Percentiles rank a stretch among this genome's conserved stretches.
These are phyloP conservation scores for Boletus subparvulus DNA, from an alignment of 768 basidiomycete genomes.

Conservation along the genomic window DNA sequence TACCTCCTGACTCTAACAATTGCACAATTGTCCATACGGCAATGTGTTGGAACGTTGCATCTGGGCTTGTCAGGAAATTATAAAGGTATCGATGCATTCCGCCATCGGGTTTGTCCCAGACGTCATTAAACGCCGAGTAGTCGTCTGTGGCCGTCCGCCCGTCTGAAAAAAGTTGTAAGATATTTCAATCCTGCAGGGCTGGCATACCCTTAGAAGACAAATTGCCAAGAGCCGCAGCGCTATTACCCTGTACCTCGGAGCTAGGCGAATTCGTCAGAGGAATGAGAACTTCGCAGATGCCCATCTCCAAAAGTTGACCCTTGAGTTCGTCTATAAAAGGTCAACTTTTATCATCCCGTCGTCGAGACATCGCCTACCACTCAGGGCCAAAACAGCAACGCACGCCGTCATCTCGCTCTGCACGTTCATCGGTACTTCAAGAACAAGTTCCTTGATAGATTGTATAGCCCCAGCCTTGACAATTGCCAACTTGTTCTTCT, in stretches of 20 bases:
- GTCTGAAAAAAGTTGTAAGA: constrained; percentile 44
- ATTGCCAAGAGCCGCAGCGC: constrained; percentile 96
- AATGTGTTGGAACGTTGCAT: constrained; percentile 99
- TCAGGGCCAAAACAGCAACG: constrained; percentile 92
- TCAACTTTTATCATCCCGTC: background rate
- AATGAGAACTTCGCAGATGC: constrained; percentile 95
- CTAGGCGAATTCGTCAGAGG: constrained; percentile 94
- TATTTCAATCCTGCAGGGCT: background rate
- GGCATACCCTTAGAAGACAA: constrained; percentile 88
- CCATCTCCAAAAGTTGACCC: constrained; percentile 95
- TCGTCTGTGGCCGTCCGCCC: constrained; percentile 77
- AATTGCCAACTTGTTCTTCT: constrained; percentile 98
- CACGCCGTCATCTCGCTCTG: constrained; percentile 99
- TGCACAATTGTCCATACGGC: constrained; percentile 99
- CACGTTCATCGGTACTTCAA: constrained; percentile 93
- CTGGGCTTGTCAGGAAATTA: constrained; percentile 88
- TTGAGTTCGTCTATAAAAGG: constrained; percentile 84
- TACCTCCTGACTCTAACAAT: constrained; percentile 92
- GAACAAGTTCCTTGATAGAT: constrained; percentile 93
- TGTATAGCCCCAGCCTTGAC: constrained; percentile 97
- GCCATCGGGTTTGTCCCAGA: constrained; percentile 97
- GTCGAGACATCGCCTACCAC: constrained; percentile 57
- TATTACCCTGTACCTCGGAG: constrained; percentile 98
- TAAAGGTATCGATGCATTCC: constrained; percentile 95
- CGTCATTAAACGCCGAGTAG: constrained; percentile 95